Conservation (phyloP, 2,329 filamentous ascomycete genomes). For the Verticillium dahliae region DNA sequence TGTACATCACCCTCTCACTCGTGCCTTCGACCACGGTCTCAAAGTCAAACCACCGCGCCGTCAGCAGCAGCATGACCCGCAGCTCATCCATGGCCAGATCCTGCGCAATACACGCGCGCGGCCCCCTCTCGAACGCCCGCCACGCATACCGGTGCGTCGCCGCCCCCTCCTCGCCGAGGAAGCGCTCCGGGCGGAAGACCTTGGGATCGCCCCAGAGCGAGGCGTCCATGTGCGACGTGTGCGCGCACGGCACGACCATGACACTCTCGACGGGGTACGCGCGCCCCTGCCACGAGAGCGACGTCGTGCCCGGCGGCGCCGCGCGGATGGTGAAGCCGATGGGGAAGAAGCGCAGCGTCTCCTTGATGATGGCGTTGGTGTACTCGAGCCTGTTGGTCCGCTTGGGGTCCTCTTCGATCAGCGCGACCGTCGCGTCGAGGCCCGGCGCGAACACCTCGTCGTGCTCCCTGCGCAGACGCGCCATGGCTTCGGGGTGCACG, state of each 20-base stretch:
- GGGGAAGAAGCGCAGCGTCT: constrained; percentile 44
- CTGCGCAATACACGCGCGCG: constrained; percentile 26
- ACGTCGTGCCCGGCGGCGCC: constrained; percentile 21
- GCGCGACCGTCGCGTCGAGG: constrained; percentile 25
- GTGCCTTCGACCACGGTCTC: constrained; percentile 13
- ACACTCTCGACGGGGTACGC: constrained; percentile 27
- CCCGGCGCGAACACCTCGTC: constrained; percentile 16
- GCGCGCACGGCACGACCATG: constrained; percentile 11
- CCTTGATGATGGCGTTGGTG: constrained; percentile 46
- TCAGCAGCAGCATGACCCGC: constrained; percentile 16
- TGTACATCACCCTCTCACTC: constrained; percentile 12
- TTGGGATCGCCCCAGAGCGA: constrained; percentile 28
- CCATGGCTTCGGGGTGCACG: constrained; percentile 12
- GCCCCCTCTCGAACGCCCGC: constrained; percentile 27
- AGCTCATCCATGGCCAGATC: constrained; percentile 24
- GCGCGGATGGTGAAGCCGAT: constrained; percentile 35
- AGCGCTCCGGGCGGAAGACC: constrained; percentile 34
- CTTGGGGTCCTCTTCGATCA: constrained; percentile 31
- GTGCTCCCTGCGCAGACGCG: constrained; percentile 15
- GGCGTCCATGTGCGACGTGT: constrained; percentile 21
- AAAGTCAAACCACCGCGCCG: constrained; percentile 16
- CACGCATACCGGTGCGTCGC: constrained; percentile 11
- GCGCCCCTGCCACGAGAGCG: constrained; percentile 29
- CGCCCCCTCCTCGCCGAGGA: constrained; percentile 17
- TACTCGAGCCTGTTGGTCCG: constrained; percentile 43